Conservation (phyloP, 2,329 filamentous ascomycete genomes). For the Diaporthe capsici region DNA sequence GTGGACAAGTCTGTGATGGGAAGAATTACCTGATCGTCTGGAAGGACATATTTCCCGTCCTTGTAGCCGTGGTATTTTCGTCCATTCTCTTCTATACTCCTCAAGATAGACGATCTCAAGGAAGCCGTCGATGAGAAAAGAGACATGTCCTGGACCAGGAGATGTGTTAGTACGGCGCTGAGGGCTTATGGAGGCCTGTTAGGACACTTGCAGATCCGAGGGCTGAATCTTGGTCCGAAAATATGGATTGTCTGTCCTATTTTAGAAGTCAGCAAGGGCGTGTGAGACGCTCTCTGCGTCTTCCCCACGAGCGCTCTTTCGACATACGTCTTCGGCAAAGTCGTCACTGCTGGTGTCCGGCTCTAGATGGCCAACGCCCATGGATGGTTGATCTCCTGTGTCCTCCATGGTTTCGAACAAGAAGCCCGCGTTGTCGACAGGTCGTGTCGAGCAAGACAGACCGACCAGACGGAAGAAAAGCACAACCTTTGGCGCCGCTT, state of each 20-base stretch:
- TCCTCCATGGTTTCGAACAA: slow-evolving; percentile 15
- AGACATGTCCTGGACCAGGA: slow-evolving; percentile 46
- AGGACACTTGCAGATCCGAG: slow-evolving; percentile 47
- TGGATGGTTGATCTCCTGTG: neutral
- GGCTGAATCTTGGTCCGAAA: slow-evolving; percentile 47
- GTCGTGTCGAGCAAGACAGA: neutral
- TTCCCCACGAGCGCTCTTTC: neutral
- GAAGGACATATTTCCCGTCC: slow-evolving; percentile 55
- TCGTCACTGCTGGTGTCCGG: slow-evolving; percentile 39
- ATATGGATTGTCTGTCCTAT: slow-evolving; percentile 40
- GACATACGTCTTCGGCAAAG: slow-evolving; percentile 41
- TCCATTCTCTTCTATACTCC: slow-evolving; percentile 53
- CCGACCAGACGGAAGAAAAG: neutral
- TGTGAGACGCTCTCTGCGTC: neutral
- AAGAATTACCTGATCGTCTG: slow-evolving; percentile 53
- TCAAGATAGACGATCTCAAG: slow-evolving; percentile 49
- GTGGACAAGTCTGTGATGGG: neutral
- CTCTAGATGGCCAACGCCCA: slow-evolving; percentile 40
- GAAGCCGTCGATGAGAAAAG: slow-evolving; percentile 52
- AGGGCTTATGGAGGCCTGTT: neutral
- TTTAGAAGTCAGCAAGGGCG: slow-evolving; percentile 17
- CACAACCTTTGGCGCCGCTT: neutral
- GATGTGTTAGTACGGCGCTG: slow-evolving; percentile 20
- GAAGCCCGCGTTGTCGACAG: neutral
- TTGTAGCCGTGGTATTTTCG: slow-evolving; percentile 56